phyloP scores from a whole-genome alignment of 345 rosid genomes.

The Aurinia saxatilis region DNA sequence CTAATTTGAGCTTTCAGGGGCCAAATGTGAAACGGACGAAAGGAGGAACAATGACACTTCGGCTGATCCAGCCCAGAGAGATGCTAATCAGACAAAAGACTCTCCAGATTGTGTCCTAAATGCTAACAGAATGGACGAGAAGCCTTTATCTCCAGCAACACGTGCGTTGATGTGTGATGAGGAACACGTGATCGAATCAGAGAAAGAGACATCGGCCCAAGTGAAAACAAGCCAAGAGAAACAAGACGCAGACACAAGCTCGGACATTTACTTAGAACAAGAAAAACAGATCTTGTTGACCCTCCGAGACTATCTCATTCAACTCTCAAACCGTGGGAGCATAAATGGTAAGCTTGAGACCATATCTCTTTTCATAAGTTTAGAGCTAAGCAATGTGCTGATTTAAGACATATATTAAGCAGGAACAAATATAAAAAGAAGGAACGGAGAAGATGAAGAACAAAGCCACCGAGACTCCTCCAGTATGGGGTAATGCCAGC shows the following conservation, averaged over 20 bases:
- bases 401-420: neutral
- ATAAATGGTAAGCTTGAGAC: constrained; percentile 35
- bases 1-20: constrained; percentile 6
- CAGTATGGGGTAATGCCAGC: neutral
- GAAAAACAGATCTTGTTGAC: constrained; percentile 45
- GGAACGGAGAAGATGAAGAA: constrained; percentile 2
- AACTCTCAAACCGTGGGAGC: constrained; percentile 39
- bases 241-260: constrained; percentile 25
- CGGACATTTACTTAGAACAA: constrained; percentile 41
- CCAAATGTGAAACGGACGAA: constrained; percentile 8
- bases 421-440: constrained; percentile 14
- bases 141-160: constrained; percentile 44
- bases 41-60: constrained; percentile 17
- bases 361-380: neutral
- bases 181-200: constrained; percentile 30
- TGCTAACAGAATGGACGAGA: constrained; percentile 22
- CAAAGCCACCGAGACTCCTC: constrained; percentile 12
- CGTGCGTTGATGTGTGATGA: constrained; percentile 65
- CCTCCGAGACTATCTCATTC: constrained; percentile 48
- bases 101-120: constrained; percentile 21
- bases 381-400: neutral
- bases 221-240: constrained; percentile 19
- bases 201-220: constrained; percentile 15
- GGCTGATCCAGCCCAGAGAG: constrained; percentile 18
- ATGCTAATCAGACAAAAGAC: constrained; percentile 21